Percentiles rank a stretch among this genome's conserved stretches.
phyloP scores from a whole-genome alignment of 1,284 basidiomycete genomes.

The Puccinia coronata region DNA sequence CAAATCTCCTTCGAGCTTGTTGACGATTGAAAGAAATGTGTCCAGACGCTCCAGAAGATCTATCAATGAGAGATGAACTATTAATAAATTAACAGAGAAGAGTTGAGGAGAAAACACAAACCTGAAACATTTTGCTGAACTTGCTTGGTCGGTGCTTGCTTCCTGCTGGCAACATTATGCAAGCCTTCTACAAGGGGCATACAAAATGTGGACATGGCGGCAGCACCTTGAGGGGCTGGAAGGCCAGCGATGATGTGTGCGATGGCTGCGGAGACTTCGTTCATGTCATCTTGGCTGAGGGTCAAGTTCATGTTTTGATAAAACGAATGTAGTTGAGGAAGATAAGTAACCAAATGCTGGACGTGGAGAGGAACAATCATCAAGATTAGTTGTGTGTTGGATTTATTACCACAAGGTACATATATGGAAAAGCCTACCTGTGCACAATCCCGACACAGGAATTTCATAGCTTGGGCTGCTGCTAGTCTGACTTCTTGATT shows the following conservation, averaged over 20 bases:
- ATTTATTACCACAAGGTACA: neutral
- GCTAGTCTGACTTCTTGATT: slow-evolving; percentile 80
- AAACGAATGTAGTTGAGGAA: slow-evolving; percentile 89
- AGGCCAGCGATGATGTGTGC: slow-evolving; percentile 91
- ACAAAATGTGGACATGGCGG: slow-evolving; percentile 79
- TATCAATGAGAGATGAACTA: slow-evolving; percentile 56
- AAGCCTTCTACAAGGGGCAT: slow-evolving; percentile 63
- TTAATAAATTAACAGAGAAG: slow-evolving; percentile 44
- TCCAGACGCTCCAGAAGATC: slow-evolving; percentile 87
- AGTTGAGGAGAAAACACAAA: slow-evolving; percentile 61
- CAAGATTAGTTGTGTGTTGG: neutral
- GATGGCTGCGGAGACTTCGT: slow-evolving; percentile 91
- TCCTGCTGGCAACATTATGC: slow-evolving; percentile 58
- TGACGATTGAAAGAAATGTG: slow-evolving; percentile 77
- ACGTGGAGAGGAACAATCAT: slow-evolving; percentile 32
- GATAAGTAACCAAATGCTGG: slow-evolving; percentile 84
- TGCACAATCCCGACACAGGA: slow-evolving; percentile 94
- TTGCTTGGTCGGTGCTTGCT: slow-evolving; percentile 63
- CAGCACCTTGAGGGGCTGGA: slow-evolving; percentile 79
- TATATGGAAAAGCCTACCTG: slow-evolving; percentile 63
- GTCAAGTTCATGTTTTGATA: slow-evolving; percentile 73
- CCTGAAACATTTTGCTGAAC: slow-evolving; percentile 69
- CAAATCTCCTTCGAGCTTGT: slow-evolving; percentile 62
- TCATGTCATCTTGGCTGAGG: slow-evolving; percentile 80
- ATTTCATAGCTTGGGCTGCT: slow-evolving; percentile 93